Evolutionary conservation across 31 red algal genomes (phyloP).

Genomic region (Endocladia muricata): DNA sequence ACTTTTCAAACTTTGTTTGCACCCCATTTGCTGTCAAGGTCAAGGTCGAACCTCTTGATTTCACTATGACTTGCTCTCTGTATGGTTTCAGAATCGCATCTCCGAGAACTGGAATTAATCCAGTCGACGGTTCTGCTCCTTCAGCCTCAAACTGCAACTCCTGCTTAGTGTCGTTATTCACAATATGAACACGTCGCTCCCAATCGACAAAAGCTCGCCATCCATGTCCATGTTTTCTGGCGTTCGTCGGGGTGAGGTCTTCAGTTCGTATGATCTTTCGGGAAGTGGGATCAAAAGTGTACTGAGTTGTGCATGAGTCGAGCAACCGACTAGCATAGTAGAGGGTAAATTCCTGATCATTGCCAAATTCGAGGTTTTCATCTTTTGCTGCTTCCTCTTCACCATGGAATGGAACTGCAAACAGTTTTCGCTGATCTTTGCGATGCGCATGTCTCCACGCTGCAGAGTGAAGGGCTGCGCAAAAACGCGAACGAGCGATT

Average conservation of each 20-base stretch:
- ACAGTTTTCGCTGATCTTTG: slow-evolving; percentile 26
- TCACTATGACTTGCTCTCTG: slow-evolving; percentile 35
- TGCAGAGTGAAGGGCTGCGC: slow-evolving; percentile 1
- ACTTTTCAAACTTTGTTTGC: too few relatives aligned
- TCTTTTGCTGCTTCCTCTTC: slow-evolving; percentile 13
- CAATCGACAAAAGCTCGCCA: slow-evolving; percentile 38
- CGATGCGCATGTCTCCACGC: background rate
- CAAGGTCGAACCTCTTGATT: slow-evolving; percentile 25
- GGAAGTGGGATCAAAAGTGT: background rate
- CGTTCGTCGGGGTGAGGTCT: too few relatives aligned
- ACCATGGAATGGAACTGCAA: slow-evolving; percentile 13
- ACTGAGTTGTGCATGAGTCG: background rate
- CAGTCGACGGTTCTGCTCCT: slow-evolving; percentile 39
- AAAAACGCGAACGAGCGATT: slow-evolving; percentile 44
- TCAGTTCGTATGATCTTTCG: background rate
- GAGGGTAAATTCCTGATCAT: slow-evolving; percentile 25
- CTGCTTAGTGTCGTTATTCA: slow-evolving; percentile 29
- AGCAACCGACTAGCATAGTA: slow-evolving; percentile 31
- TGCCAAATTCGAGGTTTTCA: slow-evolving; percentile 17
- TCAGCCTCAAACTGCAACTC: slow-evolving; percentile 25
- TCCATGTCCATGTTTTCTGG: slow-evolving; percentile 1
- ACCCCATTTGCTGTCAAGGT: too few relatives aligned
- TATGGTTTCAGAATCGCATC: slow-evolving; percentile 39
- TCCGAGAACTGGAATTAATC: slow-evolving; percentile 42
- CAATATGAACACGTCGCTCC: slow-evolving; percentile 41